Conservation (phyloP, 192 early-diverging fungal species). For the Coemansia sp. region DNA sequence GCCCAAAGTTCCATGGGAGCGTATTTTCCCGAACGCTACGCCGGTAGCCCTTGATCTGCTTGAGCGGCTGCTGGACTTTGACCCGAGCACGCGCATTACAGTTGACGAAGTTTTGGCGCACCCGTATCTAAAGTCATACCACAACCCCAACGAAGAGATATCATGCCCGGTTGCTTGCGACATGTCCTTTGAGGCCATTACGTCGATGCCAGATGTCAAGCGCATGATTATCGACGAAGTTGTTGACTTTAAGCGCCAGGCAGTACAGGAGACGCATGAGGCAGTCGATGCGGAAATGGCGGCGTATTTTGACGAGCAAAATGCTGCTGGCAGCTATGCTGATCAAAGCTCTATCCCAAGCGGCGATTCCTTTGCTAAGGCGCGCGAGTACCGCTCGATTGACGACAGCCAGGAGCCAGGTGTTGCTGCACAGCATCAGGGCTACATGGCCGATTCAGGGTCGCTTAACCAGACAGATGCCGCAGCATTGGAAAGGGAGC, state of each 20-base stretch:
- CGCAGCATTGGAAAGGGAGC: slow-evolving; percentile 43
- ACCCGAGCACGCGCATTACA: slow-evolving; percentile 88
- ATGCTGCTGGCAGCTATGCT: background rate
- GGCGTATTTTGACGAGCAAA: slow-evolving; percentile 25
- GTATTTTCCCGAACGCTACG: slow-evolving; percentile 84
- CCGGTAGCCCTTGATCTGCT: slow-evolving; percentile 82
- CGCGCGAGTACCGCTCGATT: slow-evolving; percentile 40
- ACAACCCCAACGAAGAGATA: slow-evolving; percentile 83
- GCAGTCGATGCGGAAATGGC: slow-evolving; percentile 34
- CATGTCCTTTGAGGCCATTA: slow-evolving; percentile 48
- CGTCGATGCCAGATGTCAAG: slow-evolving; percentile 47
- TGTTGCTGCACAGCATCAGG: slow-evolving; percentile 39
- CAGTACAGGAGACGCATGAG: slow-evolving; percentile 45
- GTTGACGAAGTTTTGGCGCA: slow-evolving; percentile 91
- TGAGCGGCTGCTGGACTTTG: slow-evolving; percentile 85
- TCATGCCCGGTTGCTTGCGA: slow-evolving; percentile 42
- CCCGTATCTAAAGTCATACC: slow-evolving; percentile 90
- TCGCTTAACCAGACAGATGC: slow-evolving; percentile 28
- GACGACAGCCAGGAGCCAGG: slow-evolving; percentile 49
- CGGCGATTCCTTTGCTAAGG: slow-evolving; percentile 30
- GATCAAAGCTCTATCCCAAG: slow-evolving; percentile 16
- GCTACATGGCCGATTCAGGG: slow-evolving; percentile 12
- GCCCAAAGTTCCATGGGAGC: slow-evolving; percentile 82
- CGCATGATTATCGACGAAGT: slow-evolving; percentile 80
- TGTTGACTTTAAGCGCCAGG: slow-evolving; percentile 69